These are phyloP conservation scores for Dendrobium nobile DNA, from an alignment of 106 monocot species.

Conservation along the genomic window DNA sequence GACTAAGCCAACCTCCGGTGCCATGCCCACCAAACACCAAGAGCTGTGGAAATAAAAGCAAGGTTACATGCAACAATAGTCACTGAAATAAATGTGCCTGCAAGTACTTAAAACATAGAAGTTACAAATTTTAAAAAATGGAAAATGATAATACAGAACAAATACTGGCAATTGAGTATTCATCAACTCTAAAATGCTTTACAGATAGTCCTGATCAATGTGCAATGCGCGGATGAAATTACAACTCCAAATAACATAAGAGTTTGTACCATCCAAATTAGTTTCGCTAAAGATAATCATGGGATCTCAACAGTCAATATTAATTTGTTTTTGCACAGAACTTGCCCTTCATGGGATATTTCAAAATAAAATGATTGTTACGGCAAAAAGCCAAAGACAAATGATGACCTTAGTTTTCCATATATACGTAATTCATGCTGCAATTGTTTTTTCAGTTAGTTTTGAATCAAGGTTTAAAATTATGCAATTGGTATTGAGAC, in stretches of 20 bases:
- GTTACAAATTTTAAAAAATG: neutral
- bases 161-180: neutral
- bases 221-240: neutral
- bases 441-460: too few species aligned
- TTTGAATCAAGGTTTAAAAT: too few species aligned
- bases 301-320: too few species aligned
- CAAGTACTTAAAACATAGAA: neutral
- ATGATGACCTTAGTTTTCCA: too few species aligned
- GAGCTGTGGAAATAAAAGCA: conserved; percentile 50
- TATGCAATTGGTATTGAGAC: too few species aligned
- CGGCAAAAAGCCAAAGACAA: too few species aligned
- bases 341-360: too few species aligned
- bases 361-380: too few species aligned
- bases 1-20: conserved; percentile 96
- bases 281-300: too few species aligned
- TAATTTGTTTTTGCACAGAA: too few species aligned
- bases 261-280: neutral
- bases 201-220: neutral
- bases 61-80: neutral
- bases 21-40: conserved; percentile 98
- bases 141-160: neutral
- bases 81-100: neutral
- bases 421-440: too few species aligned
- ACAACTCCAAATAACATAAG: neutral
- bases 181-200: neutral